Base-by-base conservation (phyloP, 805 yeast species). In the Saturnispora diversa region DNA sequence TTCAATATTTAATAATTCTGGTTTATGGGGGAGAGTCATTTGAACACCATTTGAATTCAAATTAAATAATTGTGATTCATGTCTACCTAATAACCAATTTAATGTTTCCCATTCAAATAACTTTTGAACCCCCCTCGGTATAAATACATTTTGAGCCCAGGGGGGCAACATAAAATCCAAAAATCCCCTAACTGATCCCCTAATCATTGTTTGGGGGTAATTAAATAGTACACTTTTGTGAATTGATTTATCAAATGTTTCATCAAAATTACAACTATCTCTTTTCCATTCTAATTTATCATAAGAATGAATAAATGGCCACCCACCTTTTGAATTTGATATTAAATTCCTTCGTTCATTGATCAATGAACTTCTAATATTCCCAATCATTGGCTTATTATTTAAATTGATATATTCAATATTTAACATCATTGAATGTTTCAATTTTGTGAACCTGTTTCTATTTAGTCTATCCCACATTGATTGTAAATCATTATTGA, bases 401-500 rank as follows among this genome's bases (percentile, higher is more conserved):
- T 41, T 28, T 7, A 46, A 21, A 31, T 44, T 47, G 7, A 44
- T 26, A 29, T 44, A 47, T 26, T 42, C 40, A 2, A 47, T 10
- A 37, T 44, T 31, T 5, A 47, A 12, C 35, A 43, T 42, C 4
- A 47, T 16, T 9, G 37, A 32, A 27, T 47, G 50, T 21, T 40
- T 44, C 6, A 47, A 35, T 23, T 36, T 35, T 3, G 49, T 44
- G 29, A 46, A 46, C 12, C 34, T 12, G 28, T 46, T 46, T 1
- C 23, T 39, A 17, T 38, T 46, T n/a, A 44, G 17, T 5, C 19
- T 16, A 16, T 42, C 30, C 49, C 49, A 46, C 20, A 44, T 40
- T 3, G 12, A 27, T 4, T 36, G 23, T 10, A 28, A 19, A 9
- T 32, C 32, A 12, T 23, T n/a, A n/a, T 44, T 38, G 13, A 37